Base-by-base conservation (phyloP, 31 red algal genomes). In the Porphyra umbilicalis region DNA sequence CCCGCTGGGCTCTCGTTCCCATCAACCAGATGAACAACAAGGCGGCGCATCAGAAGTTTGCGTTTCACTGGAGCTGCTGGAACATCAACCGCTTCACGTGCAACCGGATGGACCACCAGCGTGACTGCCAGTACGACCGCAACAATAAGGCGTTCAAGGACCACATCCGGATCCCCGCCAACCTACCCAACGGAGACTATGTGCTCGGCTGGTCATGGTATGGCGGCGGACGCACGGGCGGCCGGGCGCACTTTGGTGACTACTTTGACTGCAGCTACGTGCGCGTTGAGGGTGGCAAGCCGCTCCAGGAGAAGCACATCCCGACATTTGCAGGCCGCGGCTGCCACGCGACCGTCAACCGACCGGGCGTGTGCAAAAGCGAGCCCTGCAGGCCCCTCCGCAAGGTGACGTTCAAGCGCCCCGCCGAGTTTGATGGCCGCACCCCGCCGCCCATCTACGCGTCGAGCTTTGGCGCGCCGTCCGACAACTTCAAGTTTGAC, bases 191-290 rank as follows among this genome's bases (percentile, higher is more conserved):
- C 79, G 86, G 86, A 42, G 81, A 83, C 36, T 88, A 88, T 35
- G 86, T 88, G 36, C 80, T 88, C 30, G 86, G 86, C 2, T 88
- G 75, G 75, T 83, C 79, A 14, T 88, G 86, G 86, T 88, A 83
- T 77, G 86, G 86, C 35, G 86, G 86, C 1, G 86, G 80, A 0
- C 76, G 77, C 20, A 75, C 81, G 9, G 57, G 35, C 31, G 86
- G 86, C 38, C 14, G 11, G 57, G 30, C 25, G 25, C 86, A 88
- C 42, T 88, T 88, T 40, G 81, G 86, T 4, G 86, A 88, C 75
- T 88, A 88, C 81, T 88, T 83, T 77, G 86, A 88, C 37, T 88
- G 86, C 38, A 82, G 81, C 34, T 88, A 88, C 67, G 86, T 88
- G 20, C 78, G 86, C 35, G 77, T 88, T 20, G 83, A 82, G 35